Evolutionary conservation across 306 rosid species (phyloP).

Genomic region (Benincasa hispida): DNA sequence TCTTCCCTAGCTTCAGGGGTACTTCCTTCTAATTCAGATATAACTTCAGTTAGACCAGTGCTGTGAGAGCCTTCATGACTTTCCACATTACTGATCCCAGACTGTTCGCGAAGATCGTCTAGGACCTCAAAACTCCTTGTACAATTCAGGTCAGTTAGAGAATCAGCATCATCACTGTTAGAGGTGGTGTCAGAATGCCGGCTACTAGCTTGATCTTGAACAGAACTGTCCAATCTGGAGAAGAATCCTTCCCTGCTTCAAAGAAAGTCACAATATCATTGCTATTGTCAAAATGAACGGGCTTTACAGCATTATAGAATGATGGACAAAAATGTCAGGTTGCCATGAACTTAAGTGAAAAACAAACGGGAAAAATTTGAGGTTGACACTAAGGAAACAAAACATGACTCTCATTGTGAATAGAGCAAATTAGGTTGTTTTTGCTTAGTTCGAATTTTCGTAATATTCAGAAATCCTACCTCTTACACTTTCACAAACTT

Average conservation of each 20-base stretch:
- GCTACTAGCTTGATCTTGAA: constrained; percentile 39
- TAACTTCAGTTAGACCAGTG: constrained; percentile 22
- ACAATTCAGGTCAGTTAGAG: constrained; percentile 27
- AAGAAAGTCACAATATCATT: constrained; percentile 14
- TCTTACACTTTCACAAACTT: neutral
- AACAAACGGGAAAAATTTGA: neutral
- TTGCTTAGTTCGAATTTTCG: neutral
- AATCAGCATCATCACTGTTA: constrained; percentile 23
- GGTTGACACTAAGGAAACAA: neutral
- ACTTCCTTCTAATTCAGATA: constrained; percentile 23
- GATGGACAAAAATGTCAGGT: neutral
- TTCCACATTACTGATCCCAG: constrained; percentile 22
- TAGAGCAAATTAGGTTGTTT: neutral
- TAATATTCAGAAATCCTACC: neutral
- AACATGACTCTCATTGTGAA: neutral
- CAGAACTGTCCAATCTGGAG: constrained; percentile 48
- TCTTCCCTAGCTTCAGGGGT: constrained; percentile 25
- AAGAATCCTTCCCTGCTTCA: constrained; percentile 67
- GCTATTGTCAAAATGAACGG: neutral
- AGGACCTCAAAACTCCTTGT: constrained; percentile 27
- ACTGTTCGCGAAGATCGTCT: constrained; percentile 26
- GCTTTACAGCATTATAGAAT: neutral
- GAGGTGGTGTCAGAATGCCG: constrained; percentile 36
- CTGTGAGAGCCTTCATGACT: constrained; percentile 18
- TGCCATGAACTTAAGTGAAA: neutral